These are phyloP conservation scores for Lobulomyces angularis DNA, from an alignment of 192 early-diverging fungal genomes.

Conservation along the genomic window DNA sequence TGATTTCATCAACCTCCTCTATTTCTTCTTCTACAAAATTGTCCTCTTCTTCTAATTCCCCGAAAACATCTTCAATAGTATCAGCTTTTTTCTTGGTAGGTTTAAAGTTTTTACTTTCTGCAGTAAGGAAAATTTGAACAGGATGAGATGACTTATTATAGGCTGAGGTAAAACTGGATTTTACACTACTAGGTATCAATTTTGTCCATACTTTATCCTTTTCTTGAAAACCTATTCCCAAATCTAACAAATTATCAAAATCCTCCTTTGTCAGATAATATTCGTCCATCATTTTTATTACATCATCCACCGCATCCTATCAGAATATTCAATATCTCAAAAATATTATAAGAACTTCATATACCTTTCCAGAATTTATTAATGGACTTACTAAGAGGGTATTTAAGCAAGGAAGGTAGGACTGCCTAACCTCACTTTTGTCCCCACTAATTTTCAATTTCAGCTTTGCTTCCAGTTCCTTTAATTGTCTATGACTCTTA, in stretches of 20 bases:
- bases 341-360: not conserved
- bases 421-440: conserved; percentile 74
- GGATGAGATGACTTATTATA: conserved; percentile 48
- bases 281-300: conserved; percentile 80
- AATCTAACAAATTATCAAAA: conserved; percentile 72
- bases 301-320: conserved; percentile 47
- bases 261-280: conserved; percentile 85
- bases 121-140: too few species aligned
- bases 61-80: too few species aligned
- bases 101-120: too few species aligned
- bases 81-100: too few species aligned
- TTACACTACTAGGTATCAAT: conserved; percentile 49
- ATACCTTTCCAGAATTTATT: conserved; percentile 18
- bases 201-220: conserved; percentile 31
- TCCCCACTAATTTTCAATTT: conserved; percentile 67
- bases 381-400: conserved; percentile 41
- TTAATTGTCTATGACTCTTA: conserved; percentile 57
- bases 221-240: conserved; percentile 48
- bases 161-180: conserved; percentile 80
- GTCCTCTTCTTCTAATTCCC: too few species aligned
- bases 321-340: conserved; percentile 2
- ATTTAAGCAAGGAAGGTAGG: conserved; percentile 67
- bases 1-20: too few species aligned
- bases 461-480: conserved; percentile 81
- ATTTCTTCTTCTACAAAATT: too few species aligned